Evolutionary conservation across 345 rosid genomes (phyloP), one percentile per base, ranked within the genome.

Genomic region (Streptanthus diversifolius): DNA sequence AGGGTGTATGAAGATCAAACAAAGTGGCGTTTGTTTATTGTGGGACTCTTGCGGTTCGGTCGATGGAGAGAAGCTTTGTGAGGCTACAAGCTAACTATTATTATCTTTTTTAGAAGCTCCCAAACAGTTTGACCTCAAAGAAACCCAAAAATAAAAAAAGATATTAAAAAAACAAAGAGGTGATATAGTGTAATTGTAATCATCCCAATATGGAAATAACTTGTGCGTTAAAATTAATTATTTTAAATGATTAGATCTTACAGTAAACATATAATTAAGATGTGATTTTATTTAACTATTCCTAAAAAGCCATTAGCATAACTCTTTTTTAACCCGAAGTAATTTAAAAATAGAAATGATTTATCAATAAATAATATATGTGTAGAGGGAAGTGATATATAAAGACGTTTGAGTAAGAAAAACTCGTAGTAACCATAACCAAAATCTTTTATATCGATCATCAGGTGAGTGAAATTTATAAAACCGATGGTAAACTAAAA

Each of bases 1-100:
- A 40, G 25, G 57, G 44, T 32, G 59, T 19, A 25, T 17, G 71
- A 64, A 25, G 71, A 65, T 53, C 21, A 72, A 53, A 52, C 54
- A 44, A 56, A 73, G 15, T 33, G 29, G 48, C 24, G n/a, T 65
- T 55, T 56, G 39, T 56, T 44, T 65, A 57, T 55, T 17, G 25
- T 3, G 59, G 41, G 32, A 61, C 43, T 36, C 68, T 71, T 72
- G 13, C 10, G 36, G 35, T 66, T 49, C 14, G 49, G 60, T 52
- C 36, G 71, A 51, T 36, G 61, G 39, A 47, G 52, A 45, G 61
- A 66, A 37, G 51, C 51, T 45, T 22, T 61, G 47, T 53, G 37
- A 63, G 19, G 47, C 60, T 47, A 67, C 39, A 27, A n/a, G 58
- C 39, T 33, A 56, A 33, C 39, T 17, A 40, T 18, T n/a, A 51